Evolutionary conservation across 352 stramenopile genomes (phyloP).

Genomic region (Globisporangium paddicum): DNA sequence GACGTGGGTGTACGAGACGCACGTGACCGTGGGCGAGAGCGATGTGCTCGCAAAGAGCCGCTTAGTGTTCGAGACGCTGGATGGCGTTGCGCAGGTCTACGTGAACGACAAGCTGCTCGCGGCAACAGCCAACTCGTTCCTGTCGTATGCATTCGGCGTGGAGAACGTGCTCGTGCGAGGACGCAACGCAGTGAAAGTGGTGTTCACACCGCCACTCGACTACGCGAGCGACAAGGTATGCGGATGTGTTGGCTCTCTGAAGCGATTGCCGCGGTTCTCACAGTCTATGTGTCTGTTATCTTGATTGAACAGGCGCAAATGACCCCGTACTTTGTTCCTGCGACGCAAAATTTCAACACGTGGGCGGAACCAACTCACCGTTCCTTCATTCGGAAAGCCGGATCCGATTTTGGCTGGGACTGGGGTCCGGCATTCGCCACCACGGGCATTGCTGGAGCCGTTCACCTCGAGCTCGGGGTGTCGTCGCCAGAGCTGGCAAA

Average conservation of each 20-base stretch:
- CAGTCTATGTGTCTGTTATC: neutral
- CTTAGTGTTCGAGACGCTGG: constrained; percentile 66
- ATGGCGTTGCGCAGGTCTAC: constrained; percentile 58
- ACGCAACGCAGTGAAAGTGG: constrained; percentile 49
- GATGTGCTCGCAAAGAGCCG: constrained; percentile 1
- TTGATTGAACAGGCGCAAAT: constrained; percentile 28
- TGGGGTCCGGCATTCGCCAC: constrained; percentile 77
- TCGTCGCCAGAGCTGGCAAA: constrained; percentile 20
- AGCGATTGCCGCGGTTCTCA: neutral
- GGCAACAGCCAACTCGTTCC: constrained; percentile 57
- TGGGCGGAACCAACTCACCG: constrained; percentile 77
- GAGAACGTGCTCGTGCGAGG: constrained; percentile 13
- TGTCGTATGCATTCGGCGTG: constrained; percentile 48
- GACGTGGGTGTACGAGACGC: constrained; percentile 73
- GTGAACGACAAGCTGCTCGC: constrained; percentile 58
- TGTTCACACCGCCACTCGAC: constrained; percentile 48
- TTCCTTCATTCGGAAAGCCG: constrained; percentile 80
- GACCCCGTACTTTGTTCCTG: constrained; percentile 78
- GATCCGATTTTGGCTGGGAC: constrained; percentile 86
- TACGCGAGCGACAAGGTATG: constrained; percentile 43
- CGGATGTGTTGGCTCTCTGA: neutral
- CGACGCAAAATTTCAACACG: constrained; percentile 70
- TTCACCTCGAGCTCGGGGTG: constrained; percentile 34
- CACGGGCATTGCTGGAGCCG: constrained; percentile 52
- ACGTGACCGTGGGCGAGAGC: constrained; percentile 22